These are phyloP conservation scores for Plantago elongata DNA, from an alignment of 257 asterid species.

Conservation along the genomic window DNA sequence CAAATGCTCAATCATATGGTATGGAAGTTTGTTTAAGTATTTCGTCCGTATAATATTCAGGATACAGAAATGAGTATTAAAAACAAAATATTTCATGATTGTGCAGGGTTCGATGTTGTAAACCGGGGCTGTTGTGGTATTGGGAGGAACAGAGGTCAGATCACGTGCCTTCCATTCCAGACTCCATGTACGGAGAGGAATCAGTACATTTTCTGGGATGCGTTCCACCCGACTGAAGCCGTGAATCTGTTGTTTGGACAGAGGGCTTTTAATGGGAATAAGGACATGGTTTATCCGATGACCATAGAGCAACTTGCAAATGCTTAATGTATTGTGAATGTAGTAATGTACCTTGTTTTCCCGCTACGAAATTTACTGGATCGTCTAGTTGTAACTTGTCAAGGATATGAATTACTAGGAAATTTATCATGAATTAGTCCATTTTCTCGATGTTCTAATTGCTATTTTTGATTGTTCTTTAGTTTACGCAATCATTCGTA, in stretches of 20 bases:
- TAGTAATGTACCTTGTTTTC: neutral
- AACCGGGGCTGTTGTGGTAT: conserved; percentile 82
- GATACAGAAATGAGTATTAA: too few species aligned
- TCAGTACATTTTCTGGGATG: conserved; percentile 78
- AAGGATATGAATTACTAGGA: conserved; percentile 6
- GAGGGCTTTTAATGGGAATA: conserved; percentile 56
- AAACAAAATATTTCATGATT: neutral
- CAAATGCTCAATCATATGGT: conserved; percentile 65
- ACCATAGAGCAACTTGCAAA: conserved; percentile 61
- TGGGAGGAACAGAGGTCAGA: conserved; percentile 73
- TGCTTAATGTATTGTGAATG: conserved; percentile 22
- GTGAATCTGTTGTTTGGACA: conserved; percentile 63
- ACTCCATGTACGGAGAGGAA: conserved; percentile 59
- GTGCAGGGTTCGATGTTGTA: conserved; percentile 55
- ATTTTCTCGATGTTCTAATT: neutral
- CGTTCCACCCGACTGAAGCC: conserved; percentile 87
- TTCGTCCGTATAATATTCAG: neutral
- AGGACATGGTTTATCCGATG: conserved; percentile 51
- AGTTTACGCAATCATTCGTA: too few species aligned
- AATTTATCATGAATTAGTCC: neutral
- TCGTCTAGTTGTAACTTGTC: neutral
- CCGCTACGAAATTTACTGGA: neutral
- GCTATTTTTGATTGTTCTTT: neutral
- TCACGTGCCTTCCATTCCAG: conserved; percentile 79
- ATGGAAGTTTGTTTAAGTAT: neutral